Evolutionary conservation across 169 alveolate genomes (phyloP), one percentile per base, ranked within the genome.

Genomic region (Plasmodium ovale): DNA sequence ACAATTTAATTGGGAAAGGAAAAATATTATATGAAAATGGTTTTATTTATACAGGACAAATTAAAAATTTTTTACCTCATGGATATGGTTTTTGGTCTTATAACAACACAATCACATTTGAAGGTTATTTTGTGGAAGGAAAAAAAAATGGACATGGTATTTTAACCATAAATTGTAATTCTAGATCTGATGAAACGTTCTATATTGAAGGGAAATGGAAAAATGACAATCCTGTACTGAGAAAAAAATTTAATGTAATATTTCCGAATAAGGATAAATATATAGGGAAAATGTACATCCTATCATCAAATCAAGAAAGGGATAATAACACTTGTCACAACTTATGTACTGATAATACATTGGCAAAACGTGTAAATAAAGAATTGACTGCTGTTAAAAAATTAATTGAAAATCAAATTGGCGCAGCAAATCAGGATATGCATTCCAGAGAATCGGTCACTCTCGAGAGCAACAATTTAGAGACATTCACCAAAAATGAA

Each of bases 51-150:
- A 79, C 89, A 10, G 89, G 89, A 21, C 71, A 79, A 79, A 79
- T 79, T 12, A 79, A 79, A 56, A 65, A 53, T 56, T 65, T 79
- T 21, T 39, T 79, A 51, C 89, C 89, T 14, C 89, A 79, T 79
- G 89, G 89, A 47, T 79, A 79, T 79, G 89, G 89, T n/a, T 79
- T 79, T 62, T 69, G 62, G 9, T 79, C 89, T 25, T 79, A 79
- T 58, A 67, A 79, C 49, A 42, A 31, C 33, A 27, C 73, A 7
- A 54, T 62, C 12, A 44, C 65, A 65, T 79, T 64, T 79, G 89
- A 79, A 59, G 89, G 89, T 27, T 49, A 29, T 56, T 79, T 79
- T 65, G 25, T 65, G 33, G 68, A 65, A 65, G 89, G 89, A 16
- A 79, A 79, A 79, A 79, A 79, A 79, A 65, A 54, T 79, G 89